A percentile compares a stretch with the other conserved stretches of the same genome.
Evolutionary conservation across 1,284 basidiomycete species (phyloP).

Genomic region (Marasmius tenuissimus): DNA sequence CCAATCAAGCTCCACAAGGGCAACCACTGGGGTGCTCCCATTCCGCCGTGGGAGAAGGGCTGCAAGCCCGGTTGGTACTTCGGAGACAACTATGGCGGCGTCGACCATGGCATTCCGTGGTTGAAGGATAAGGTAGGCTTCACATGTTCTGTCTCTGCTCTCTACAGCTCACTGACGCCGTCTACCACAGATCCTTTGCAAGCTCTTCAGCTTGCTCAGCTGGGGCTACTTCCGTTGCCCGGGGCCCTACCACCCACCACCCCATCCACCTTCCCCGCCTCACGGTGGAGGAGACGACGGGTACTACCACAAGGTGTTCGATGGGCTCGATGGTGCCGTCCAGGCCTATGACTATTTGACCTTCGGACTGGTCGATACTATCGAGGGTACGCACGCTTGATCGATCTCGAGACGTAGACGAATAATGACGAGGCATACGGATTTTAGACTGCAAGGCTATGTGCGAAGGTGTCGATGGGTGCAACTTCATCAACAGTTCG

Average conservation of each 20-base stretch:
- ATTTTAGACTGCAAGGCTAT: constrained; percentile 30
- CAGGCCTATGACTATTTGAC: constrained; percentile 30
- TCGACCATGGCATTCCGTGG: constrained; percentile 18
- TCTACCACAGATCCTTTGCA: constrained; percentile 21
- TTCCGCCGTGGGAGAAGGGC: constrained; percentile 23
- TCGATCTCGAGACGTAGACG: background rate
- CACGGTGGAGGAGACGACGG: constrained; percentile 17
- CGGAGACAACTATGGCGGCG: constrained; percentile 20
- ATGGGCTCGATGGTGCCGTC: constrained; percentile 26
- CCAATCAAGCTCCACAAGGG: background rate
- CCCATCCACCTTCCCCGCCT: constrained; percentile 5
- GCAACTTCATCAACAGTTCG: constrained; percentile 32
- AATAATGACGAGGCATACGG: background rate
- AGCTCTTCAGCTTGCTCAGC: constrained; percentile 21
- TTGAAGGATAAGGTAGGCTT: constrained; percentile 8
- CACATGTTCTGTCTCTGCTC: background rate
- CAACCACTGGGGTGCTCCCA: constrained; percentile 28
- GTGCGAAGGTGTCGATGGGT: constrained; percentile 30
- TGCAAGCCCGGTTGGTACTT: constrained; percentile 30
- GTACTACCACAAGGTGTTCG: constrained; percentile 25
- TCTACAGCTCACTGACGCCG: background rate
- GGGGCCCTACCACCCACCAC: constrained; percentile 11
- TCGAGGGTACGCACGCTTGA: constrained; percentile 19
- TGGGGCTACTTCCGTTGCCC: constrained; percentile 19
- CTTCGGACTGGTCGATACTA: constrained; percentile 33